Evolutionary conservation across 2,329 filamentous ascomycete genomes (phyloP).

Genomic region (Nothophoma quercina): DNA sequence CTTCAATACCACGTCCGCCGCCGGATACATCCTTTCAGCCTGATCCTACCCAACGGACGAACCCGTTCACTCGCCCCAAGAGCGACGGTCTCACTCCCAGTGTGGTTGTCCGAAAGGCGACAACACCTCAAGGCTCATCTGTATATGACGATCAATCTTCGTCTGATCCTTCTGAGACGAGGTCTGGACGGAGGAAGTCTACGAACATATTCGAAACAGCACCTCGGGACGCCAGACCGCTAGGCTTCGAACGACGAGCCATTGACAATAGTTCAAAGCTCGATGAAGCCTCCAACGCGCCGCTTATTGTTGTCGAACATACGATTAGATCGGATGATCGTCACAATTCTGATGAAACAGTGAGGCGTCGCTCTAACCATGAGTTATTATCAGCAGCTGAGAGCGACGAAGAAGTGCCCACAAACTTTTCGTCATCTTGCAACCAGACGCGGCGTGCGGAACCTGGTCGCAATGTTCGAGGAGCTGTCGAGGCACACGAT

Average conservation of each 20-base stretch:
- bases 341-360: slow-evolving; percentile 18
- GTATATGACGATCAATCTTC: neutral
- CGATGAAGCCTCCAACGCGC: slow-evolving; percentile 2
- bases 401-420: slow-evolving; percentile 18
- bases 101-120: slow-evolving; percentile 15
- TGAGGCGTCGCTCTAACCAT: slow-evolving; percentile 24
- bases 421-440: neutral
- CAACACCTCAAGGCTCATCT: neutral
- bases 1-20: slow-evolving; percentile 15
- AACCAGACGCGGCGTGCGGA: slow-evolving; percentile 19
- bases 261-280: slow-evolving; percentile 2
- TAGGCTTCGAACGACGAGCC: slow-evolving; percentile 6
- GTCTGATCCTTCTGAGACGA: neutral
- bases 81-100: slow-evolving; percentile 10
- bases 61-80: slow-evolving; percentile 19
- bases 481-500: slow-evolving; percentile 18
- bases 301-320: slow-evolving; percentile 5
- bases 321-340: slow-evolving; percentile 1
- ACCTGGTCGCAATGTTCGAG: slow-evolving; percentile 35
- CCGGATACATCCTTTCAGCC: slow-evolving; percentile 14
- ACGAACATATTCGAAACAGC: neutral
- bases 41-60: slow-evolving; percentile 14
- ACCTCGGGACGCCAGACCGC: slow-evolving; percentile 8
- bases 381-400: slow-evolving; percentile 30
- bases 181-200: neutral